Base-by-base conservation (phyloP, 352 stramenopile genomes). In the Phytopythium vexans region DNA sequence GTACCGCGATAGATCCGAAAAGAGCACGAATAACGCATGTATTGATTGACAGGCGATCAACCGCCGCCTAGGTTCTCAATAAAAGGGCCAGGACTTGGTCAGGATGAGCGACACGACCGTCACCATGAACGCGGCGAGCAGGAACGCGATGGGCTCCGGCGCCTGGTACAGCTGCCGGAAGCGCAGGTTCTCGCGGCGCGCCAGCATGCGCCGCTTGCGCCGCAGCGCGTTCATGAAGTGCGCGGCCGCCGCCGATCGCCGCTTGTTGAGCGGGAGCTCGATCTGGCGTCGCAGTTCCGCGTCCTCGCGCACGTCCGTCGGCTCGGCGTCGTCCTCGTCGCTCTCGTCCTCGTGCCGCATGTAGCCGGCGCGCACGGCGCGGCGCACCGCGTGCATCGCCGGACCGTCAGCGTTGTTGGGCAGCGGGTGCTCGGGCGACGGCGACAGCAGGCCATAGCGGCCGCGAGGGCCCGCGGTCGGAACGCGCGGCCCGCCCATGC, bases 51-150 rank as follows among this genome's bases (percentile, higher is more conserved):
- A 36, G 7, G 3, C 16, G 41, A 35, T 42, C 36, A 37, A 42
- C 45, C 32, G 41, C n/a, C 10, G 11, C 12, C 16, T 31, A 3
- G 39, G 14, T 9, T n/a, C 35, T 60, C 60, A 86, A 58, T 90
- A 82, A 54, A 92, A 92, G 16, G 79, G 79, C 82, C 82, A 92
- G 8, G 78, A 87, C 51, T 86, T 89, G 41, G 69, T 90, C 33
- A 92, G 35, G 32, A 88, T 77, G 16, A 92, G 75, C 51, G 77
- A 73, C 56, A 92, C 74, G 37, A 83, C 72, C 4, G 74, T 82
- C 6, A 82, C 60, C 27, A 92, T 57, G 36, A 68, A 39, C 16
- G 79, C 37, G 11, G 77, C 71, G 5, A 74, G 66, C 34, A 87
- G n/a, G 52, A 92, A 46, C 47, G 86, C 82, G 35, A 77, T 71